Percentiles rank a stretch among this genome's conserved stretches.
Evolutionary conservation across 352 stramenopile genomes (phyloP).

Genomic region (Phytophthora europaea): DNA sequence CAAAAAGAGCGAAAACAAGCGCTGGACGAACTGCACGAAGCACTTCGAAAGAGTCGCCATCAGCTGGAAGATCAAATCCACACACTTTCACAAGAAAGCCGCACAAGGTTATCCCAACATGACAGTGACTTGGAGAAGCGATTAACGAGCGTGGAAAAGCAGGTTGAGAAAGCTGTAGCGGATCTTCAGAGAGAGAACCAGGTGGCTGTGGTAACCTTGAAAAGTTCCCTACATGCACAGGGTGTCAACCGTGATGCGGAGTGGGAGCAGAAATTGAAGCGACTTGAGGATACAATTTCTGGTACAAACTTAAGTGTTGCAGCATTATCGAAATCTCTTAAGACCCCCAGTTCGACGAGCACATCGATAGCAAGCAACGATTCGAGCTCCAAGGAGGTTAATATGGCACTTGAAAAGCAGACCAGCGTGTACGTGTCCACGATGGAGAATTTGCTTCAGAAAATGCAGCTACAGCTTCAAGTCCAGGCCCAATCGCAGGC

Average conservation of each 20-base stretch:
- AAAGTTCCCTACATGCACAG: constrained; percentile 17
- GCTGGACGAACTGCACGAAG: constrained; percentile 52
- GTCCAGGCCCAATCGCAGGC: constrained; percentile 40
- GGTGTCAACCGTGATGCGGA: constrained; percentile 14
- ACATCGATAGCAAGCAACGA: constrained; percentile 18
- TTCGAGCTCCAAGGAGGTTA: constrained; percentile 15
- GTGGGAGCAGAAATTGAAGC: constrained; percentile 36
- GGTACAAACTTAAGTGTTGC: constrained; percentile 24
- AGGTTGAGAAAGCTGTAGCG: constrained; percentile 15
- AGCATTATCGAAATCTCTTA: constrained; percentile 29
- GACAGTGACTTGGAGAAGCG: constrained; percentile 47
- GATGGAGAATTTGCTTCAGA: constrained; percentile 69
- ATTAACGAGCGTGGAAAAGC: constrained; percentile 44
- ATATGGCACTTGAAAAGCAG: constrained; percentile 44
- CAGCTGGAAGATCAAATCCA: constrained; percentile 65
- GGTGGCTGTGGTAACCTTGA: constrained; percentile 16
- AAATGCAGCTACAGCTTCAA: constrained; percentile 78
- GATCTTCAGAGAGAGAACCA: constrained; percentile 31
- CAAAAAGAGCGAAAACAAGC: constrained; percentile 57
- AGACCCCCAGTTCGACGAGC: background rate
- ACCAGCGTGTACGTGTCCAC: constrained; percentile 46
- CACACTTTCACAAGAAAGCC: constrained; percentile 44
- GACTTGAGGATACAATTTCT: constrained; percentile 39
- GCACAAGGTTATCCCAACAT: constrained; percentile 40
- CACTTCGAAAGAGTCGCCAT: constrained; percentile 53